Evolutionary conservation across 78 protist species (phyloP).

Genomic region (Speleostelium caveatum): DNA sequence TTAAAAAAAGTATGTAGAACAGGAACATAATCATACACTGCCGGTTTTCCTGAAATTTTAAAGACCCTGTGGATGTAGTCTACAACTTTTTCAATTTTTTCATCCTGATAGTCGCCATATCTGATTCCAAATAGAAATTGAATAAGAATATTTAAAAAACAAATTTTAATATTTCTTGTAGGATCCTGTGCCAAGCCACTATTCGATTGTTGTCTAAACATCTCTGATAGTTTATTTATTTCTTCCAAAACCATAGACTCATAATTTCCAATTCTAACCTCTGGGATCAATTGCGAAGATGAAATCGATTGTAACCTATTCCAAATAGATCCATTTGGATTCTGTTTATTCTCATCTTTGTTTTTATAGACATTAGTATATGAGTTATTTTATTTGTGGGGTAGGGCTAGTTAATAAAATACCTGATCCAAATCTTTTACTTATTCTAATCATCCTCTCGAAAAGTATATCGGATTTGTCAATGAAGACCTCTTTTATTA

Average conservation of each 20-base stretch:
- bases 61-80: neutral
- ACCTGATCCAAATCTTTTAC: slow-evolving; percentile 1
- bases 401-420: too few relatives aligned
- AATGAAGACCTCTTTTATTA: neutral
- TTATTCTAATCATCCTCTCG: neutral
- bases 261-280: slow-evolving; percentile 1
- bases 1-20: neutral
- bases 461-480: neutral
- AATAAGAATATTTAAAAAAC: slow-evolving; percentile 2
- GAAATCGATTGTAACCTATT: slow-evolving; percentile 1
- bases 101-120: neutral
- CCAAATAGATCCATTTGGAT: neutral
- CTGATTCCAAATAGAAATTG: neutral
- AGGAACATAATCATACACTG: neutral
- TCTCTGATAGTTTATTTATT: neutral
- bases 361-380: neutral
- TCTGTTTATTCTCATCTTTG: neutral
- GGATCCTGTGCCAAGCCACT: neutral
- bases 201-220: neutral
- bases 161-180: neutral
- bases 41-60: neutral
- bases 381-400: too few relatives aligned
- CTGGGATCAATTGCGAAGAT: neutral
- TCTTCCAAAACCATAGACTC: neutral
- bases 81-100: neutral